A percentile compares a stretch with the other conserved stretches of the same genome.
These are phyloP conservation scores for Penicillium sp. DNA, from an alignment of 2,329 filamentous ascomycete genomes.

Conservation along the genomic window DNA sequence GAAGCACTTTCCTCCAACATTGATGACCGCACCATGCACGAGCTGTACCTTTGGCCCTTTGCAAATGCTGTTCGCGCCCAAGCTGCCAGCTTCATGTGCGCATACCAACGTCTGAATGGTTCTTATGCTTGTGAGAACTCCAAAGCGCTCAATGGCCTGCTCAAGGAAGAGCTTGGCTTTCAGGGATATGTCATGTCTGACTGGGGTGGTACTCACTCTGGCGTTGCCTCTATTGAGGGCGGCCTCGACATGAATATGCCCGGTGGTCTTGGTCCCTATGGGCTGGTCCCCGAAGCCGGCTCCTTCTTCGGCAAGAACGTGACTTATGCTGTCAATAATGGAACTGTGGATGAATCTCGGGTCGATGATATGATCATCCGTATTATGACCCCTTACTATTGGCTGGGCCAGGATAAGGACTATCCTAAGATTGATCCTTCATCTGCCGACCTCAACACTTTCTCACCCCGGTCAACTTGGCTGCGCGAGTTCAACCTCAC, in stretches of 20 bases:
- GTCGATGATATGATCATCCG: conserved; percentile 49
- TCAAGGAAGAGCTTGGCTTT: conserved; percentile 53
- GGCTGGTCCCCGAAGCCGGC: conserved; percentile 37
- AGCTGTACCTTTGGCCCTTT: conserved; percentile 13
- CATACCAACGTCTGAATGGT: conserved; percentile 41
- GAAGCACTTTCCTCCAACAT: conserved; percentile 9
- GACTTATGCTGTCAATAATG: conserved; percentile 35
- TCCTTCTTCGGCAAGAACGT: conserved; percentile 25
- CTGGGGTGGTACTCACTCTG: conserved; percentile 46
- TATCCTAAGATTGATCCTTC: conserved; percentile 31
- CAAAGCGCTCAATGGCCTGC: conserved; percentile 44
- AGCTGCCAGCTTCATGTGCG: conserved; percentile 24
- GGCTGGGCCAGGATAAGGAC: conserved; percentile 43
- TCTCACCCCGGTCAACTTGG: conserved; percentile 13
- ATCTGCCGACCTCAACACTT: conserved; percentile 29
- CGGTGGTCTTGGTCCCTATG: conserved; percentile 29
- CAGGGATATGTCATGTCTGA: conserved; percentile 48
- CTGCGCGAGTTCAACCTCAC: conserved; percentile 17
- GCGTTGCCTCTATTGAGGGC: conserved; percentile 47
- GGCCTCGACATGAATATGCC: conserved; percentile 40
- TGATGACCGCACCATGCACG: conserved; percentile 12
- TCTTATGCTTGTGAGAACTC: conserved; percentile 37
- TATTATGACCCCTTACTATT: conserved; percentile 49
- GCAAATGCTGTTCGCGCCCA: conserved; percentile 28
- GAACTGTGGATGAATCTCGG: conserved; percentile 39